A percentile compares a stretch with the other conserved stretches of the same genome.
Conservation (phyloP, 2,329 filamentous ascomycete species). For the Teratosphaeria pseudoeucalypti region DNA sequence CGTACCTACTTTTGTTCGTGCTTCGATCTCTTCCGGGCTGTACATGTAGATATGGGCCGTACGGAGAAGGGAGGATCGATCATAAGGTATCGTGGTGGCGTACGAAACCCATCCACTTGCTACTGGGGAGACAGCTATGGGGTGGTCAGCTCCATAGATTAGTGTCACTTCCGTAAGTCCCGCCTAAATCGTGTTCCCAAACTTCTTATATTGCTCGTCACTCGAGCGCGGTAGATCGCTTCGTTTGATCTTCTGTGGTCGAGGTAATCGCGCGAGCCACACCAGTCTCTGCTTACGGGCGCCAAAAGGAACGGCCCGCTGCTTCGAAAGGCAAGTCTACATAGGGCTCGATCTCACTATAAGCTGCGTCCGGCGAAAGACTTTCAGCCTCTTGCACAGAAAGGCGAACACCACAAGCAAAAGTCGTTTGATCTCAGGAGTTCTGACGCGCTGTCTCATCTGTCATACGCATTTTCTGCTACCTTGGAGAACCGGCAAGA, state of each 20-base stretch:
- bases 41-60: background rate
- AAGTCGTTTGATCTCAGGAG: background rate
- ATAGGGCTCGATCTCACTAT: too few relatives aligned
- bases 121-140: too few relatives aligned
- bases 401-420: background rate
- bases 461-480: background rate
- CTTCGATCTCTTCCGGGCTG: background rate
- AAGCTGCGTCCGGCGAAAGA: background rate
- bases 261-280: background rate
- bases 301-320: too few relatives aligned
- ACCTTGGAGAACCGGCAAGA: slow-evolving; percentile 2
- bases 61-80: too few relatives aligned
- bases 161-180: background rate
- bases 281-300: background rate
- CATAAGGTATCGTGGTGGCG: background rate
- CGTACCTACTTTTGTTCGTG: background rate
- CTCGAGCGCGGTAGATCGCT: background rate
- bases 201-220: background rate
- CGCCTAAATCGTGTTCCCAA: background rate
- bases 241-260: background rate
- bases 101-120: background rate
- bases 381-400: background rate
- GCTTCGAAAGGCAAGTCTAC: too few relatives aligned
- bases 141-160: background rate
- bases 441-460: too few relatives aligned